Base-by-base conservation (phyloP, 2,329 filamentous ascomycete genomes). In the Lecanicillium sp. region DNA sequence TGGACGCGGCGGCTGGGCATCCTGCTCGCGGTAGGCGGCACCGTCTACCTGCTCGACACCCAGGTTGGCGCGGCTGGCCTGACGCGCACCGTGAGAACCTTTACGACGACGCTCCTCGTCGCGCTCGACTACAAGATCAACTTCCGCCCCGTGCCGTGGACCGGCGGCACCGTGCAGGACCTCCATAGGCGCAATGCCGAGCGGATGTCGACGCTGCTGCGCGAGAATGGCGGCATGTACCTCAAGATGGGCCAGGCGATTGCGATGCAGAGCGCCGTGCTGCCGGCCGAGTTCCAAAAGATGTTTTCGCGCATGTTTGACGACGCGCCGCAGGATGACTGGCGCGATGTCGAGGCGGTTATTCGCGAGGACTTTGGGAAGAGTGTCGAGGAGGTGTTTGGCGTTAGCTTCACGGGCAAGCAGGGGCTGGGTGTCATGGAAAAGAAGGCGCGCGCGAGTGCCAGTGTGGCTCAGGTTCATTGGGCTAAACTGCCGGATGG, bases 291-390 rank as follows among this genome's bases (percentile, higher is more conserved):
- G 60, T 96, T 96, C 51, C 88, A 95, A 67, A 80, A 82, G 53
- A 96, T 95, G 88, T 98, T 98, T 56, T 72, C 83, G 16, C 76
- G 83, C 53, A 95, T 98, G 87, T 98, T 96, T 57, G 92, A 96
- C 57, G 90, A 96, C 65, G 92, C 92, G 45, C 89, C 90, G 28
- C 89, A 95, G 68, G 92, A 94, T 56, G 71, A 74, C 30, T 96
- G 89, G 89, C 73, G 70, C 48, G 85, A 90, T 36, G 81, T 95
- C 2, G 83, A 94, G 64, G 75, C 71, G 54, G 89, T 96, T 11
- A 84, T 98, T 29, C 69, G 77, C 16, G 80, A 94, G 57, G 92
- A 96, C 51, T 96, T 95, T 68, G 85, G 76, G n/a, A 82, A 78
- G 57, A 80, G 79, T 17, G 80, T 83, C 0, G 87, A 95, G 63